Percentiles rank a stretch among this genome's conserved stretches.
phyloP scores from a whole-genome alignment of 1,284 basidiomycete species.

The Cronartium quercuum region DNA sequence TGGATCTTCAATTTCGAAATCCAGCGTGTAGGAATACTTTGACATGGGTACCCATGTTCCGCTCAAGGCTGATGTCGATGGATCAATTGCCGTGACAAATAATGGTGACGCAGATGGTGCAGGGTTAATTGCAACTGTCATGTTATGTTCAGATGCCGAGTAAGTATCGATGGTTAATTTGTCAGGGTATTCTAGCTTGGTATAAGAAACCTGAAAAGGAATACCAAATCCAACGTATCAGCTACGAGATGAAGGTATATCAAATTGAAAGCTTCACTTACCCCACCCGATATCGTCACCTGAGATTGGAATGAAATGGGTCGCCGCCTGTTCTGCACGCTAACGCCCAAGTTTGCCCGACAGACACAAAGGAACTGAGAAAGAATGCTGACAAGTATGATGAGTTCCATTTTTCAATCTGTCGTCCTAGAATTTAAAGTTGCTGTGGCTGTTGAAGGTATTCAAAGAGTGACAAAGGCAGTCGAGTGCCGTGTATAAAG shows the following conservation, averaged over 20 bases:
- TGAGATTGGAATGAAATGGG: background rate
- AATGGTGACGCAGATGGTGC: background rate
- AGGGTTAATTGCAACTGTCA: background rate
- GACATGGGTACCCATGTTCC: background rate
- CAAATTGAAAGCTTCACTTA: background rate
- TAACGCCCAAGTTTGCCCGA: background rate
- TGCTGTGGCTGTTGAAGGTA: background rate
- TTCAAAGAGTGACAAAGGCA: background rate
- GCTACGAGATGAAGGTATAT: background rate
- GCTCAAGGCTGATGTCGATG: background rate
- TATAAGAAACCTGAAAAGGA: background rate
- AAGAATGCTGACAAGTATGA: background rate
- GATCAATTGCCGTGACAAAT: conserved; percentile 5
- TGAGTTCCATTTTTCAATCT: background rate
- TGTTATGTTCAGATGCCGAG: background rate
- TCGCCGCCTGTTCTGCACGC: background rate
- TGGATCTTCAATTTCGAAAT: conserved; percentile 4
- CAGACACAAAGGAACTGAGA: background rate
- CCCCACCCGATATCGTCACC: background rate
- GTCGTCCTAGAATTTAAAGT: background rate
- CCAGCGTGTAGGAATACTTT: background rate
- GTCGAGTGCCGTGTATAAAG: no score
- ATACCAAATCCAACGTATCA: background rate
- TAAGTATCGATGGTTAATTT: background rate
- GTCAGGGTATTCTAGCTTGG: background rate